These are phyloP conservation scores for Centaurea solstitialis DNA, from an alignment of 129 eudicot species.

Conservation along the genomic window DNA sequence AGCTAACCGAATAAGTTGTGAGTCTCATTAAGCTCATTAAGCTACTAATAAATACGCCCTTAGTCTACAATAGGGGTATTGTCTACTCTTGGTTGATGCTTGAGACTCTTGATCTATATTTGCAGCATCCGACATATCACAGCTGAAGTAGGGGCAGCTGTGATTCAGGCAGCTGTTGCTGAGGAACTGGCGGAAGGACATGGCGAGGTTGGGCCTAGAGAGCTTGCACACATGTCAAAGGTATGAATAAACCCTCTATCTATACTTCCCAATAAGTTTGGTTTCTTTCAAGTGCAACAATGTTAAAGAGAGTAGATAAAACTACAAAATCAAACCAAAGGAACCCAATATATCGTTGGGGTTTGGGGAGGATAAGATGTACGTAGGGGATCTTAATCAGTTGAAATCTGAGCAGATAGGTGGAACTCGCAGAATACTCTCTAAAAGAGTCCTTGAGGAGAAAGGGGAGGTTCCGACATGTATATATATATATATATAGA, in stretches of 20 bases:
- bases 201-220: conserved; percentile 74
- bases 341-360: background rate
- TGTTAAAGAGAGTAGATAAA: background rate
- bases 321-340: background rate
- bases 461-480: no score
- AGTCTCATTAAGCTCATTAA: no score
- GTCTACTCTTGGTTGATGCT: background rate
- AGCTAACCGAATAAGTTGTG: no score
- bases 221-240: conserved; percentile 83
- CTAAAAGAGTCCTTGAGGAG: no score
- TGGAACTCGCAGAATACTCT: no score
- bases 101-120: conserved; percentile 14
- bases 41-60: no score
- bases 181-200: conserved; percentile 97
- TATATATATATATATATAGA: no score
- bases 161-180: conserved; percentile 75
- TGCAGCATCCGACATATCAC: conserved; percentile 94
- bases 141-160: conserved; percentile 97
- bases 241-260: conserved; percentile 40
- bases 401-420: no score
- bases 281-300: background rate
- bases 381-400: no score
- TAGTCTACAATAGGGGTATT: background rate
- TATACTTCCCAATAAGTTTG: background rate
- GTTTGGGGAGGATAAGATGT: background rate